Conservation (phyloP, 2,329 filamentous ascomycete species). For the Pseudocercospora fuligena region DNA sequence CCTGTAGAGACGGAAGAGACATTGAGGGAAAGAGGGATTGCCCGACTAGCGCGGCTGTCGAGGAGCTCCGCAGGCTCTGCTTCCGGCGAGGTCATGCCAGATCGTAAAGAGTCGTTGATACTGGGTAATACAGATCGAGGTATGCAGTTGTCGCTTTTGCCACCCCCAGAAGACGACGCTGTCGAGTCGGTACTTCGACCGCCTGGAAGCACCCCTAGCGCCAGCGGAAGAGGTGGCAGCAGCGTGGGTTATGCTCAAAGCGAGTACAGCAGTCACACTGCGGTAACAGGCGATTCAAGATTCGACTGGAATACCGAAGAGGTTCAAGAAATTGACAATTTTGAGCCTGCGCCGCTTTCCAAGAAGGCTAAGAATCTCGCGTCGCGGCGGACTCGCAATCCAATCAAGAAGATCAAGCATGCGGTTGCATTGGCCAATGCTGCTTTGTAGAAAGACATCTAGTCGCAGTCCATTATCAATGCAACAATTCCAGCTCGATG, state of each 20-base stretch:
- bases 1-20: conserved; percentile 36
- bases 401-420: neutral
- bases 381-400: neutral
- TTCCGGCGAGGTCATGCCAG: neutral
- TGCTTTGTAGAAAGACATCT: neutral
- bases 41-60: conserved; percentile 27
- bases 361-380: neutral
- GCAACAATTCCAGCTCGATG: no score
- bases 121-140: conserved; percentile 16
- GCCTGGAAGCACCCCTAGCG: neutral
- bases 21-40: conserved; percentile 36
- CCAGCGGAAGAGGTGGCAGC: neutral
- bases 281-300: neutral
- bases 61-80: conserved; percentile 25
- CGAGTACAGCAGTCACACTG: conserved; percentile 12
- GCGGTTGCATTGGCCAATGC: neutral
- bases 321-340: neutral
- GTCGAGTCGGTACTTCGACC: conserved; percentile 24
- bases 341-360: neutral
- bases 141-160: conserved; percentile 24
- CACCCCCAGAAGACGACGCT: conserved; percentile 30
- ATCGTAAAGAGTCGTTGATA: conserved; percentile 22
- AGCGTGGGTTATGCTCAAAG: conserved; percentile 5
- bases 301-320: neutral
- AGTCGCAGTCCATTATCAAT: neutral